A percentile compares a stretch with the other conserved stretches of the same genome.
Evolutionary conservation across 2,329 filamentous ascomycete genomes (phyloP).

Genomic region (Lachnellula hyalina): DNA sequence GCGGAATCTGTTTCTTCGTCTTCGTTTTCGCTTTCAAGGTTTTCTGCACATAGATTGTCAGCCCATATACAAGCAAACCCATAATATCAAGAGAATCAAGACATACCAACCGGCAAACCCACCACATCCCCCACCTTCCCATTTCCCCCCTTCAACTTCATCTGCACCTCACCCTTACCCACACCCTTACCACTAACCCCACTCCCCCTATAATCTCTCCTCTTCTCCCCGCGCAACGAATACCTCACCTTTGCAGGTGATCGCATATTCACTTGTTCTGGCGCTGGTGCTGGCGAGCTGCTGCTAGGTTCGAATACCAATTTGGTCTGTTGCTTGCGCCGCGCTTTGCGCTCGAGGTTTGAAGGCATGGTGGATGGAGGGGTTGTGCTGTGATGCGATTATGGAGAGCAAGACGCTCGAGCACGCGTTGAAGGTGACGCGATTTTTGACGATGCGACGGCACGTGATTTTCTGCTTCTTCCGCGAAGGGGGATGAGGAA

Average conservation of each 20-base stretch:
- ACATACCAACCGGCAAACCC: neutral
- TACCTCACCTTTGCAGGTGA: constrained; percentile 26
- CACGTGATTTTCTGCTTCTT: too few relatives aligned
- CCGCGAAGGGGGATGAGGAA: too few relatives aligned
- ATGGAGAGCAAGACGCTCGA: too few relatives aligned
- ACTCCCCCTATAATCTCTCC: neutral
- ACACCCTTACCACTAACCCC: neutral
- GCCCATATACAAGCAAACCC: too few relatives aligned
- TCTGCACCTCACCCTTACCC: too few relatives aligned
- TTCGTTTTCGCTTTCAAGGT: neutral
- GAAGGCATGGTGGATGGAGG: constrained; percentile 12
- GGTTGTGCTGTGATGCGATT: neutral
- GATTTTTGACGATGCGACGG: too few relatives aligned
- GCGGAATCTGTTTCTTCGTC: neutral
- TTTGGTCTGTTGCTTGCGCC: constrained; percentile 25
- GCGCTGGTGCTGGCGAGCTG: constrained; percentile 5
- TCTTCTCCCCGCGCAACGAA: constrained; percentile 2
- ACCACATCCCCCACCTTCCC: neutral
- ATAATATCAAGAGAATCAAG: neutral
- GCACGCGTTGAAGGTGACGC: too few relatives aligned
- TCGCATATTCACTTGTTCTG: neutral
- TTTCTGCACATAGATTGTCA: neutral
- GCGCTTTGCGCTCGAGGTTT: constrained; percentile 21
- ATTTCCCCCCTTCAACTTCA: neutral
- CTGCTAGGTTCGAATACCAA: constrained; percentile 15